Base-by-base conservation (phyloP, 805 yeast species). In the Ogataea pilisensis region DNA sequence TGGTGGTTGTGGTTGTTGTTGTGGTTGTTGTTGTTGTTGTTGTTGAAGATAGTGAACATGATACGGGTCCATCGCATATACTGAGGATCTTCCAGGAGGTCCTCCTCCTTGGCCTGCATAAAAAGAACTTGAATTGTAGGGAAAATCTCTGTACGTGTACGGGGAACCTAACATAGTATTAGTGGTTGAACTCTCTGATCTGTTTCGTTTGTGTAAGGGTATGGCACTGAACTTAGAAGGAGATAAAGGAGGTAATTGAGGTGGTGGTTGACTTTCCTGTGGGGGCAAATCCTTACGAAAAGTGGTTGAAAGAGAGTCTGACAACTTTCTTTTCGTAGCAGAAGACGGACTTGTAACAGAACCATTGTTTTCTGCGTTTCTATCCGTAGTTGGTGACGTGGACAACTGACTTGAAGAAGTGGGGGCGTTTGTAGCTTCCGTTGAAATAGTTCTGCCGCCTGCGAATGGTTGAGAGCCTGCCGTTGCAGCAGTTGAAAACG, bases 111-210 rank as follows among this genome's bases (percentile, higher is more conserved):
- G n/a, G n/a, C n/a, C n/a, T n/a, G n/a, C n/a, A n/a, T n/a, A 33
- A 5, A 40, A 46, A 12, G 28, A 21, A 13, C 39, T 24, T 31
- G 38, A 21, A 45, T 37, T 34, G 44, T 39, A 39, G 28, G 42
- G 33, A 27, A 43, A 37, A 8, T 49, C 58, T 21, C 54, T 39
- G 32, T 52, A 50, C 16, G 45, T 26, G 31, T 54, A 52, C 3
- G 57, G 58, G 4, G 57, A 51, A 13, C 51, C 54, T 11, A 51
- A 40, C n/a, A 42, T 32, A 3, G 42, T 29, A 9, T 31, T 17
- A 2, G 29, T 9, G 13, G 53, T 43, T 3, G 45, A 37, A 16
- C 45, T 35, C 33, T 47, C 52, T 1, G 55, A 50, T 20, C 51
- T 35, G 18, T 48, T 45, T 25, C 55, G 41, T 37, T 54, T 49